Conservation (phyloP, 176 grass and related monocot species). For the Bolboschoenus planiculmis region DNA sequence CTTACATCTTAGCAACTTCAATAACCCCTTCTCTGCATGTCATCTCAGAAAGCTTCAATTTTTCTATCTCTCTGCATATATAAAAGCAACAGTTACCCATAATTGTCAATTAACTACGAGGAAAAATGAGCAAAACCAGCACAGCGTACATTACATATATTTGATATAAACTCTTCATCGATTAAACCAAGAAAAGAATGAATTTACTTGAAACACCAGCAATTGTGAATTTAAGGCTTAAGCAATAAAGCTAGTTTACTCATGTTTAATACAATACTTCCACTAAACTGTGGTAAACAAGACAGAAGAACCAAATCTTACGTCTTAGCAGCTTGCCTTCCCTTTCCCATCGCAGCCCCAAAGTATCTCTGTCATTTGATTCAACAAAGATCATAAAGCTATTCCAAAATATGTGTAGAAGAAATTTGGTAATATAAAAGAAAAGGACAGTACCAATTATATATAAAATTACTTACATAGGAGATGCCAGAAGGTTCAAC, state of each 20-base stretch:
- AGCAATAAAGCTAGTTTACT: neutral
- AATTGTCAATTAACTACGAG: neutral
- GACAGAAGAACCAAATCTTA: constrained; percentile 29
- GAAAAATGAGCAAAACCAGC: neutral
- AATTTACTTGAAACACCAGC: neutral
- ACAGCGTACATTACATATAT: neutral
- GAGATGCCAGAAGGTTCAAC: constrained; percentile 62
- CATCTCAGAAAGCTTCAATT: constrained; percentile 85
- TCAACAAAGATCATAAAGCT: constrained; percentile 20
- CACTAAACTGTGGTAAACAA: neutral
- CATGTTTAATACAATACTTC: neutral
- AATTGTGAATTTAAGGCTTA: neutral
- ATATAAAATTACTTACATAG: constrained; percentile 41
- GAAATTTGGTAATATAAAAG: neutral
- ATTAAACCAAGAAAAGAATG: neutral
- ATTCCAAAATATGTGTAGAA: neutral
- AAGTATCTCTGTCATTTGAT: constrained; percentile 62
- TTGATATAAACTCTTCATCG: neutral
- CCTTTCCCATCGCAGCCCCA: constrained; percentile 67
- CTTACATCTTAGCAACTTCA: constrained; percentile 87
- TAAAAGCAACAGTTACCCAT: neutral
- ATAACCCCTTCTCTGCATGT: constrained; percentile 78
- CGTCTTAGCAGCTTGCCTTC: constrained; percentile 82
- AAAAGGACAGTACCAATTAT: constrained; percentile 8
- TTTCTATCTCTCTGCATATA: constrained; percentile 77